Evolutionary conservation across 2,329 filamentous ascomycete genomes (phyloP), one percentile per base, ranked within the genome.

Genomic region (Apiospora aurea): DNA sequence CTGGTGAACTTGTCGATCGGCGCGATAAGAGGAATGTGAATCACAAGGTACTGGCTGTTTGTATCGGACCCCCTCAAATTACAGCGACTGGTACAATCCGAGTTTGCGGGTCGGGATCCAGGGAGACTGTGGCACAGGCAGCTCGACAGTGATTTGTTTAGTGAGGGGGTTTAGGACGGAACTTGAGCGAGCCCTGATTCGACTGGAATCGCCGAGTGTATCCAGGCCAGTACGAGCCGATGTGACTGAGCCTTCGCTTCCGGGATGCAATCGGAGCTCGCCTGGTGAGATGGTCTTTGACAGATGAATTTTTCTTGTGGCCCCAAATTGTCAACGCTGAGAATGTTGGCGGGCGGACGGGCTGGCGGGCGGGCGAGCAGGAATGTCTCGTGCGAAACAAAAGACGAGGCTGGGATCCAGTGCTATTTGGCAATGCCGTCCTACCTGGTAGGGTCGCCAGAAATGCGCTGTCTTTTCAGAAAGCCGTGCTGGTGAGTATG

Each of bases 31-130:
- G 57, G 34, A 41, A 64, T 64, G 34, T 64, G 57, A 64, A 64
- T 24, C 57, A 41, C 34, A 64, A 41, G 34, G 57, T 64, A 64
- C 57, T 41, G 57, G n/a, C 57, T 64, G 10, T 38, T 18, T 34
- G 53, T 38, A 38, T 38, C 8, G 16, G 21, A 41, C 29, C 34
- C 34, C 34, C 57, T 64, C 34, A 29, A 64, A 64, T 64, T 29
- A 64, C 29, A 64, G 29, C 57, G 53, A 61, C 29, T 61, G 53
- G 53, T 38, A 61, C 53, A 61, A 38, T 38, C 53, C 53, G 29
- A 61, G 53, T 61, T 61, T 61, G 53, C 53, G 57, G 57, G 57
- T 64, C 57, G 57, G 57, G 57, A 49, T n/a, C 57, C 57, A 64
- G 57, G 57, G 57, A 64, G 57, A 64, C 41, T 64, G 57, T 64